Percentiles rank a stretch among this genome's conserved stretches.
Conservation (phyloP, 2,329 filamentous ascomycete species). For the Dactylellina drechsleri region DNA sequence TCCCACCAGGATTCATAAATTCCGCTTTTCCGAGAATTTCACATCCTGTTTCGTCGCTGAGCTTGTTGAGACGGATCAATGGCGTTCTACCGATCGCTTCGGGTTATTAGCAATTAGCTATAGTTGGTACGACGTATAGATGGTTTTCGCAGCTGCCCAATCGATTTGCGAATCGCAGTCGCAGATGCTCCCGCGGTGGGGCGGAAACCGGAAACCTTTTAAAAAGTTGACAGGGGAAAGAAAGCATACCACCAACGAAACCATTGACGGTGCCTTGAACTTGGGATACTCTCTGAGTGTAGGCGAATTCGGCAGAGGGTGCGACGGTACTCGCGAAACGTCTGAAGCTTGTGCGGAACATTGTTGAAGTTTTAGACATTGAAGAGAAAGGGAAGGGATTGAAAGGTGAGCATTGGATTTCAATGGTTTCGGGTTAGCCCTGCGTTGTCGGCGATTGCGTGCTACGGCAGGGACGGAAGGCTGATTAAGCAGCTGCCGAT, state of each 20-base stretch:
- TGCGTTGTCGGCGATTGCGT: constrained; percentile 18
- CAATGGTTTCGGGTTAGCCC: not conserved
- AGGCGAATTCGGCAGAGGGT: constrained; percentile 65
- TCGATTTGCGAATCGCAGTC: constrained; percentile 9
- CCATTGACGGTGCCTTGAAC: constrained; percentile 82
- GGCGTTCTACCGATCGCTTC: constrained; percentile 97
- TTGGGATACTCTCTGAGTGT: constrained; percentile 77
- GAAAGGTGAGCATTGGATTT: not conserved
- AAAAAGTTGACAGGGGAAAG: constrained; percentile 17
- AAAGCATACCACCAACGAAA: constrained; percentile 79
- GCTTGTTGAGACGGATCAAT: constrained; percentile 85
- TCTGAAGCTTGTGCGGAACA: constrained; percentile 76
- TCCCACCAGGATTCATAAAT: constrained; percentile 97
- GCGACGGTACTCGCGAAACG: constrained; percentile 72
- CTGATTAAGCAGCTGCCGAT: constrained; percentile 4
- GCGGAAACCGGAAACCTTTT: not conserved
- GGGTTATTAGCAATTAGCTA: constrained; percentile 51
- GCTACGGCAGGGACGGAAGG: not conserved
- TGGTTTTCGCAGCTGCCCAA: constrained; percentile 4
- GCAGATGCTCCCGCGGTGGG: constrained; percentile 8
- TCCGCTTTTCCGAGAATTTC: constrained; percentile 96
- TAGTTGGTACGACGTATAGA: too few species aligned
- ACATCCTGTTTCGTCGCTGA: constrained; percentile 92
- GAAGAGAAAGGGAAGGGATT: not conserved
- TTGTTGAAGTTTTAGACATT: constrained; percentile 60